phyloP scores from a whole-genome alignment of 306 rosid species.

The Canavalia ensiformis region DNA sequence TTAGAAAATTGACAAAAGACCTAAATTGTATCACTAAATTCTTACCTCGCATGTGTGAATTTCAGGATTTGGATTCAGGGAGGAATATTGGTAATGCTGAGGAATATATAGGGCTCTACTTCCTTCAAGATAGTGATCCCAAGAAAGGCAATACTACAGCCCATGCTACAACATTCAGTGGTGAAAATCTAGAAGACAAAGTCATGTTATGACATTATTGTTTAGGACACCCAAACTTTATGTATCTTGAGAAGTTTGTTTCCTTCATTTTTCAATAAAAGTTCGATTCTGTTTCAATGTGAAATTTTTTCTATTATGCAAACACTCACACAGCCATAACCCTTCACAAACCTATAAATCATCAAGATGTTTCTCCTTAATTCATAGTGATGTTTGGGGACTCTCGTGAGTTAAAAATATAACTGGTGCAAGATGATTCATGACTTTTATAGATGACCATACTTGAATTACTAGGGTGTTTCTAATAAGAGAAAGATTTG shows the following conservation, averaged over 20 bases:
- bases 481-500: too few species aligned
- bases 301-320: background rate
- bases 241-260: background rate
- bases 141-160: background rate
- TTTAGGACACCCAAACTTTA: background rate
- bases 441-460: too few species aligned
- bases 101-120: background rate
- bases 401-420: background rate
- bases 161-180: background rate
- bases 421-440: too few species aligned
- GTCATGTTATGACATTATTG: background rate
- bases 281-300: background rate
- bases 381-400: background rate
- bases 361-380: background rate
- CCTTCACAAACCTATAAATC: background rate
- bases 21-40: too few species aligned
- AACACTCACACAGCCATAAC: background rate
- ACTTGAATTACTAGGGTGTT: too few species aligned
- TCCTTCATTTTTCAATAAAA: background rate
- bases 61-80: background rate
- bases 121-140: background rate
- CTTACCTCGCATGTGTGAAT: background rate
- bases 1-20: background rate
- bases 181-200: background rate
- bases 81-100: background rate